These are phyloP conservation scores for Eucalyptus erythrocorys DNA, from an alignment of 345 rosid species.

Conservation along the genomic window DNA sequence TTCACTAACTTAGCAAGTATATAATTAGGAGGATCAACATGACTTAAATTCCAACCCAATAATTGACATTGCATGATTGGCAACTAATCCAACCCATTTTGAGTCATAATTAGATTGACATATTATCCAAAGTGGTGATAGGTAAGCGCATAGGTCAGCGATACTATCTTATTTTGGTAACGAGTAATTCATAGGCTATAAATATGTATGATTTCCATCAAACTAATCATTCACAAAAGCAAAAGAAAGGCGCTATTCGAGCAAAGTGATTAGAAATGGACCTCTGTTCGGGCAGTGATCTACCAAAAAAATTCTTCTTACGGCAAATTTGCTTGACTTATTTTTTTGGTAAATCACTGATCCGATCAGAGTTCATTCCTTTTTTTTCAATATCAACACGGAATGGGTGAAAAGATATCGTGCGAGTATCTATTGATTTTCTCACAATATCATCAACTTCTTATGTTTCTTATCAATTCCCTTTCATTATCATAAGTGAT, in stretches of 20 bases:
- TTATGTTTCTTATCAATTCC: neutral
- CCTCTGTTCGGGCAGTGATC: neutral
- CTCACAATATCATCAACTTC: neutral
- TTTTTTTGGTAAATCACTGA: neutral
- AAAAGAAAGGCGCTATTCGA: neutral
- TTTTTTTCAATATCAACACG: neutral
- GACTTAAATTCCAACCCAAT: neutral
- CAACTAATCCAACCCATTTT: neutral
- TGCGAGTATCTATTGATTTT: neutral
- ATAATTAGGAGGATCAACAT: neutral
- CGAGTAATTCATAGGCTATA: neutral
- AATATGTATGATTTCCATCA: neutral
- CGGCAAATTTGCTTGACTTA: fast-evolving
- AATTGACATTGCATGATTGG: neutral
- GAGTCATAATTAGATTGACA: neutral
- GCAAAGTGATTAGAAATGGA: neutral
- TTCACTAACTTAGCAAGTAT: neutral
- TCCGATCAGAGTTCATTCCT: neutral
- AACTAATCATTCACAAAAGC: neutral
- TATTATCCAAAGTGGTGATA: neutral
- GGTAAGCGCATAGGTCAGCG: neutral
- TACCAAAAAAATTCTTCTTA: neutral
- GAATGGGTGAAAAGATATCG: fast-evolving
- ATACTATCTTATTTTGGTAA: neutral
- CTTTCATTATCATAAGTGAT: neutral